Evolutionary conservation across 139 green algal genomes (phyloP).

Genomic region (Pleodorina starrii): DNA sequence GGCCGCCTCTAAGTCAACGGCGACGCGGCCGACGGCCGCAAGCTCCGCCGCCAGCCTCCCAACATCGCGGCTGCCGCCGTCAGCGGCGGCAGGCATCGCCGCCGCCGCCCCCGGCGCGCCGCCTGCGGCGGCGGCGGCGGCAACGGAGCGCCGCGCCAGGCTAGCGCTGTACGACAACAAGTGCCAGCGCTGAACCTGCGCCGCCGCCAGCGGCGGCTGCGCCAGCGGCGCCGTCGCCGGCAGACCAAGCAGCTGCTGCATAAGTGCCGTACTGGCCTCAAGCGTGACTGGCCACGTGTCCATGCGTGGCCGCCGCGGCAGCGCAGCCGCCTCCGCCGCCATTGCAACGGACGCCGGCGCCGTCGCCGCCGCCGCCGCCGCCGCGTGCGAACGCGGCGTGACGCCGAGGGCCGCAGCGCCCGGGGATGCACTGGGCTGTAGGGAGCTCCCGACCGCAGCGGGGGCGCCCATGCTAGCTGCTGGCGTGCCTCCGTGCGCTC

Average conservation of each 20-base stretch:
- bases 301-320: background rate
- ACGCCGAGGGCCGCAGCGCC: background rate
- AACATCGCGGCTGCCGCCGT: background rate
- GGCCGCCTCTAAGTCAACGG: background rate
- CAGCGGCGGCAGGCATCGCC: background rate
- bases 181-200: background rate
- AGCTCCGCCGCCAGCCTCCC: background rate
- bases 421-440: background rate
- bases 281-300: conserved; percentile 13
- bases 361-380: background rate
- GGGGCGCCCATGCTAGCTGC: background rate
- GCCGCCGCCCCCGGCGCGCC: background rate
- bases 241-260: background rate
- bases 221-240: background rate
- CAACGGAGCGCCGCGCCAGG: background rate
- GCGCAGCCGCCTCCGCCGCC: background rate
- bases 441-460: background rate
- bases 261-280: background rate
- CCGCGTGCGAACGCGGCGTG: background rate
- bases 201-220: background rate
- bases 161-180: background rate
- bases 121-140: background rate
- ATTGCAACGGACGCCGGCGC: background rate
- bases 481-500: no score
- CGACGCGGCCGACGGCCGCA: background rate